phyloP scores from a whole-genome alignment of 2,329 filamentous ascomycete species.

The Didymella pinodella region DNA sequence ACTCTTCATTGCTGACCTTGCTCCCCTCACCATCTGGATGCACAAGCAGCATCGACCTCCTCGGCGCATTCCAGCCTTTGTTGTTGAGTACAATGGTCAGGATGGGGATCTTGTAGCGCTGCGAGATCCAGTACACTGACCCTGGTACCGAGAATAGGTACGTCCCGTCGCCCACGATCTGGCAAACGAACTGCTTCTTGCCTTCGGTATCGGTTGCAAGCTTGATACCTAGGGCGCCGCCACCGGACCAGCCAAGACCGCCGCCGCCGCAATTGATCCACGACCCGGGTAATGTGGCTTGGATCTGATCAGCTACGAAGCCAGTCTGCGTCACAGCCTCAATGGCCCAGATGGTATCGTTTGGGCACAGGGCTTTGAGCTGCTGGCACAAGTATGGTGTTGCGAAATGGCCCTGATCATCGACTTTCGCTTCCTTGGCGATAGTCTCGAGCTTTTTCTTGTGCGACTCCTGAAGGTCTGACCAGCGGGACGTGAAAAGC shows the following conservation, averaged over 20 bases:
- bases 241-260: slow-evolving; percentile 82
- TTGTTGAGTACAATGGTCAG: slow-evolving; percentile 74
- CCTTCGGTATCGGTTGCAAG: slow-evolving; percentile 67
- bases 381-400: slow-evolving; percentile 65
- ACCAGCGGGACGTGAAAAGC: slow-evolving; percentile 58
- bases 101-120: slow-evolving; percentile 71
- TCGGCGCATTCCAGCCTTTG: slow-evolving; percentile 74
- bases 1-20: slow-evolving; percentile 67
- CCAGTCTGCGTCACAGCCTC: slow-evolving; percentile 78
- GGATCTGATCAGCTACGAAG: slow-evolving; percentile 75
- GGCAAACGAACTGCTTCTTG: slow-evolving; percentile 49
- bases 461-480: slow-evolving; percentile 66
- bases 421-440: slow-evolving; percentile 64
- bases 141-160: slow-evolving; percentile 72
- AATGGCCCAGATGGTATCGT: slow-evolving; percentile 76
- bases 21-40: slow-evolving; percentile 70
- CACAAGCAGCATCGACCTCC: slow-evolving; percentile 67
- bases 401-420: slow-evolving; percentile 68
- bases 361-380: slow-evolving; percentile 65
- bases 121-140: slow-evolving; percentile 73
- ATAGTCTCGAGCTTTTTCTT: slow-evolving; percentile 67
- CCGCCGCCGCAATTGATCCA: slow-evolving; percentile 86
- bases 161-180: slow-evolving; percentile 71
- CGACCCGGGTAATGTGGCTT: slow-evolving; percentile 70
- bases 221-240: slow-evolving; percentile 77